Base-by-base conservation (phyloP, 1,139 yeast species). In the Chernovozyma sophiae-reginae region DNA sequence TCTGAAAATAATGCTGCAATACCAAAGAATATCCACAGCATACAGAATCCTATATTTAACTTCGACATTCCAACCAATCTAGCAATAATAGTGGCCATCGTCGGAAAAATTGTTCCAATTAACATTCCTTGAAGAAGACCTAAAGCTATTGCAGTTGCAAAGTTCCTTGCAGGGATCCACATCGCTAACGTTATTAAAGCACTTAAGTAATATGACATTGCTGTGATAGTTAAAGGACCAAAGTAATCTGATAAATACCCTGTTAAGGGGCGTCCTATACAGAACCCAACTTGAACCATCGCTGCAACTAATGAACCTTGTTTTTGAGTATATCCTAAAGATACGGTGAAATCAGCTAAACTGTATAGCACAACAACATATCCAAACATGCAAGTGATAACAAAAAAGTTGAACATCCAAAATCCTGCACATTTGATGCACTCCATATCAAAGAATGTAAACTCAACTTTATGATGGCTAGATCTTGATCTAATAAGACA, bases 11-110 rank as follows among this genome's bases (percentile, higher is more conserved):
- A 51, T 1, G 77, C 77, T 16, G 73, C 56, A 3, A 56, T 39
- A 12, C 78, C 82, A 40, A 67, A 48, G 20, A 68, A 56, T 4
- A 64, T 50, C 81, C 81, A 76, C 14, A 70, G 44, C 55, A 69
- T 58, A 6, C 74, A 65, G 54, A 75, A 62, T 0, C 74, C 62
- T 17, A 72, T 67, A 37, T 72, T 72, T 56, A 77, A 58, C 45
- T 73, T 74, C 30, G 60, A 53, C 24, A 77, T 47, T 0, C 82
- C 82, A 33, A 71, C 68, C 11, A 70, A 52, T 31, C 69, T 49
- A 1, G 73, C 64, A 7, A 53, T 22, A 4, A 58, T 40, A 6
- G 66, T 63, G 2, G 66, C 58, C 35, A 55, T 39, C 27, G 61
- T 55, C 6, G 59, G 58, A 42, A 52, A 62, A 14, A 62, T 47